phyloP scores from a whole-genome alignment of 306 rosid species.

The Ormosia emarginata region DNA sequence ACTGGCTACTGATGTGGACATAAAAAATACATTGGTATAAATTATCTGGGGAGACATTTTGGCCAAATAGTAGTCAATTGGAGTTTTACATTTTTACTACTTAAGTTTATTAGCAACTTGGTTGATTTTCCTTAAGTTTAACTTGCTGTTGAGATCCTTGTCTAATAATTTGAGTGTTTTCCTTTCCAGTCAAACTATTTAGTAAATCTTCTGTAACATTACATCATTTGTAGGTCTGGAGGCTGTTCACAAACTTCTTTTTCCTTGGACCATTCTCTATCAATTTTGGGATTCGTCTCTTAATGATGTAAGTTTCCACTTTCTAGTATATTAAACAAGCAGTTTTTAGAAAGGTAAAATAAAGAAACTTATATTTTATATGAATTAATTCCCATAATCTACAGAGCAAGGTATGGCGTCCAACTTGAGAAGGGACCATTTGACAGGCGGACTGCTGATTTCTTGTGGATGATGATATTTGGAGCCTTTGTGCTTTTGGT shows the following conservation, averaged over 20 bases:
- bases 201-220: conserved; percentile 8
- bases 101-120: background rate
- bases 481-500: conserved; percentile 75
- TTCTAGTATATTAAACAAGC: background rate
- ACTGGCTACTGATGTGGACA: background rate
- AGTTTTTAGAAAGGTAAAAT: background rate
- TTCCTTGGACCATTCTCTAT: conserved; percentile 87
- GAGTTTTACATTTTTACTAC: background rate
- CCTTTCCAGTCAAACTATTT: background rate
- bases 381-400: conserved; percentile 12
- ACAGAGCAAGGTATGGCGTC: conserved; percentile 92
- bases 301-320: conserved; percentile 72
- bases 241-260: conserved; percentile 80
- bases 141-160: background rate
- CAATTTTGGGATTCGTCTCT: conserved; percentile 85
- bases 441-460: conserved; percentile 89
- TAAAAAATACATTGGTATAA: background rate
- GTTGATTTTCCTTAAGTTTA: background rate
- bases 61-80: background rate
- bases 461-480: conserved; percentile 96
- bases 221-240: conserved; percentile 74
- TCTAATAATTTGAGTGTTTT: background rate
- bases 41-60: background rate
- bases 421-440: conserved; percentile 93
- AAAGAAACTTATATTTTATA: background rate